phyloP scores from a whole-genome alignment of 805 yeast species.

The Barnettozyma siamensis region DNA sequence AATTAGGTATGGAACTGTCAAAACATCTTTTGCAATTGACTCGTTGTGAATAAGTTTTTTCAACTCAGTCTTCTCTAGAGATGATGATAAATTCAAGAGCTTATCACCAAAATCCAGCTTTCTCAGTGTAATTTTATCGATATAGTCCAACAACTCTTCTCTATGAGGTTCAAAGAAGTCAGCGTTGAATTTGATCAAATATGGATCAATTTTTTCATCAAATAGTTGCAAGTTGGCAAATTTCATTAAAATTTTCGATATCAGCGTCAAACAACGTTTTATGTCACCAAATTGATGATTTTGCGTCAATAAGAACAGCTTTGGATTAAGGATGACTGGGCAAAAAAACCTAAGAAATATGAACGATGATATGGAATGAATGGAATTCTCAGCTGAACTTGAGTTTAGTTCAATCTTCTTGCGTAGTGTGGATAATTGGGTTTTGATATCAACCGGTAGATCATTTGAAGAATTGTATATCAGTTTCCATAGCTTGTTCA shows the following conservation, averaged over 20 bases:
- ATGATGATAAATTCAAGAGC: slow-evolving; percentile 48
- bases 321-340: slow-evolving; percentile 90
- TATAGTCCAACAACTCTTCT: slow-evolving; percentile 57
- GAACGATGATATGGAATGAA: slow-evolving; percentile 78
- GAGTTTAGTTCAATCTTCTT: slow-evolving; percentile 58
- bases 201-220: slow-evolving; percentile 73
- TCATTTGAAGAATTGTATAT: slow-evolving; percentile 67
- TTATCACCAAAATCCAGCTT: slow-evolving; percentile 61
- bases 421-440: slow-evolving; percentile 58
- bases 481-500: slow-evolving; percentile 57
- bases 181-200: slow-evolving; percentile 60
- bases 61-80: slow-evolving; percentile 49
- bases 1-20: slow-evolving; percentile 62
- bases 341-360: slow-evolving; percentile 80
- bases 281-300: slow-evolving; percentile 65
- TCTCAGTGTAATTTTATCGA: slow-evolving; percentile 65
- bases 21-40: slow-evolving; percentile 49
- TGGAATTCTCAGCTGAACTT: slow-evolving; percentile 41
- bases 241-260: slow-evolving; percentile 75
- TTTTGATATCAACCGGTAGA: slow-evolving; percentile 62
- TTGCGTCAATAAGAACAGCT: slow-evolving; percentile 66
- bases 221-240: slow-evolving; percentile 73
- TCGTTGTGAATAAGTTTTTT: slow-evolving; percentile 41
- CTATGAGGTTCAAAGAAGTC: slow-evolving; percentile 53
- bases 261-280: slow-evolving; percentile 72